Conservation (phyloP, 192 early-diverging fungal species). For the Gorgonomyces haynaldii region DNA sequence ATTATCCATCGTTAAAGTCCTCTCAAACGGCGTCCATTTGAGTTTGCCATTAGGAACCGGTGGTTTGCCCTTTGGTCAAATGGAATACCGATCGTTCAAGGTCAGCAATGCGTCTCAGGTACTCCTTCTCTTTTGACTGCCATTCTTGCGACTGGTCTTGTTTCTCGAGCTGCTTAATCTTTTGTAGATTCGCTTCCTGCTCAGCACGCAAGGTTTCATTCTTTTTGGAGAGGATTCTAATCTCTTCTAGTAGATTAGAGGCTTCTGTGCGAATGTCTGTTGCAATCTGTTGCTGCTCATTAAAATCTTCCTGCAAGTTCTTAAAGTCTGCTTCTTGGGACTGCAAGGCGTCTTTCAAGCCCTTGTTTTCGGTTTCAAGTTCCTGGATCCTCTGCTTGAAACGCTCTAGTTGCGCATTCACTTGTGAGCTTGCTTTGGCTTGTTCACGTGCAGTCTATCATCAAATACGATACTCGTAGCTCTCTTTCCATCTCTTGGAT, state of each 20-base stretch:
- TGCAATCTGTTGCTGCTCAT: conserved; percentile 60
- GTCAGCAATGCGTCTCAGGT: neutral
- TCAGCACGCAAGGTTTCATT: neutral
- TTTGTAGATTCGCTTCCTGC: conserved; percentile 30
- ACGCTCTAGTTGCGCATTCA: no score
- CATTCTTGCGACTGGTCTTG: conserved; percentile 30
- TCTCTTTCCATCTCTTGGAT: no score
- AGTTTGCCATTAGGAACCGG: conserved; percentile 2
- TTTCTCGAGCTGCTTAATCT: conserved; percentile 34
- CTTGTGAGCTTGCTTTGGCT: no score
- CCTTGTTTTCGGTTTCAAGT: conserved; percentile 12
- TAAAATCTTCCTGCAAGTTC: conserved; percentile 59
- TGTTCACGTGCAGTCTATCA: no score
- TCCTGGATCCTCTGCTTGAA: conserved; percentile 14
- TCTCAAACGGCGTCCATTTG: conserved; percentile 4
- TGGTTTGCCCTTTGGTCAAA: neutral
- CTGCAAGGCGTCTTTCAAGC: conserved; percentile 26
- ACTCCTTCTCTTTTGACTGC: conserved; percentile 34
- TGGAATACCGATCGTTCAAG: neutral
- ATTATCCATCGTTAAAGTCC: conserved; percentile 8
- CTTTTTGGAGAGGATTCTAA: conserved; percentile 37
- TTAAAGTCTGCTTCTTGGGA: conserved; percentile 50
- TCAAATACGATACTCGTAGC: no score
- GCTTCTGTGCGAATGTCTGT: conserved; percentile 60
- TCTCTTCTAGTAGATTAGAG: conserved; percentile 57